These are phyloP conservation scores for Globisporangium radiosum DNA, from an alignment of 352 stramenopile species.

Conservation along the genomic window DNA sequence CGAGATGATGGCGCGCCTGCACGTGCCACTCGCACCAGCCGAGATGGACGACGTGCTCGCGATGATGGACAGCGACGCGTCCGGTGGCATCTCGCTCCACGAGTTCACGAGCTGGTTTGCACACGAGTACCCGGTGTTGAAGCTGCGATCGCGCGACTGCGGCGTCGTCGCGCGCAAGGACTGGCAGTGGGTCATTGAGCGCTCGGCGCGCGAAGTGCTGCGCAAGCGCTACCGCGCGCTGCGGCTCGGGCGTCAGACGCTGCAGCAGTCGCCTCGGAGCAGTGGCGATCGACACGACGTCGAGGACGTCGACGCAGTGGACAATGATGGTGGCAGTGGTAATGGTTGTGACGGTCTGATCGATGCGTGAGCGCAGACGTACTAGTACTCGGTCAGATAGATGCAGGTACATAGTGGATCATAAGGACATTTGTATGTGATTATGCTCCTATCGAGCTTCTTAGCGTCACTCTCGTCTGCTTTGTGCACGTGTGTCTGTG, in stretches of 20 bases:
- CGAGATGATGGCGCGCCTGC: slow-evolving; percentile 47
- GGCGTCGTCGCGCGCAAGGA: slow-evolving; percentile 43
- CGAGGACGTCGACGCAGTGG: background rate
- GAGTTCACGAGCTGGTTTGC: slow-evolving; percentile 68
- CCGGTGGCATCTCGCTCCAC: slow-evolving; percentile 49
- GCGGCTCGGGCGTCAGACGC: slow-evolving; percentile 9
- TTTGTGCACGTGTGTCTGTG: no score
- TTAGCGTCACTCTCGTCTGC: no score
- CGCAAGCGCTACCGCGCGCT: slow-evolving; percentile 48
- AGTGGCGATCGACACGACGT: background rate
- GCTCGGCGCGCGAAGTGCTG: slow-evolving; percentile 38
- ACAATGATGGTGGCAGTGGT: background rate
- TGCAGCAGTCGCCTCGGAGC: background rate
- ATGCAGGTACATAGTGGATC: no score
- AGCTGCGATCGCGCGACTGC: slow-evolving; percentile 44
- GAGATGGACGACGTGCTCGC: slow-evolving; percentile 60
- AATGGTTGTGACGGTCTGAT: no score
- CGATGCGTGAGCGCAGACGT: no score
- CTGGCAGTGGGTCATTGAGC: slow-evolving; percentile 57
- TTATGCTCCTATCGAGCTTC: background rate
- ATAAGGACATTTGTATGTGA: background rate
- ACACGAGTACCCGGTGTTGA: slow-evolving; percentile 49
- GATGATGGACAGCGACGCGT: slow-evolving; percentile 80
- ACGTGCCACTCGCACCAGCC: slow-evolving; percentile 42
- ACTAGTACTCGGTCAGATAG: no score